Evolutionary conservation across 1,284 basidiomycete species (phyloP), one percentile per base, ranked within the genome.

Genomic region (Microbotryomycetes sp.): DNA sequence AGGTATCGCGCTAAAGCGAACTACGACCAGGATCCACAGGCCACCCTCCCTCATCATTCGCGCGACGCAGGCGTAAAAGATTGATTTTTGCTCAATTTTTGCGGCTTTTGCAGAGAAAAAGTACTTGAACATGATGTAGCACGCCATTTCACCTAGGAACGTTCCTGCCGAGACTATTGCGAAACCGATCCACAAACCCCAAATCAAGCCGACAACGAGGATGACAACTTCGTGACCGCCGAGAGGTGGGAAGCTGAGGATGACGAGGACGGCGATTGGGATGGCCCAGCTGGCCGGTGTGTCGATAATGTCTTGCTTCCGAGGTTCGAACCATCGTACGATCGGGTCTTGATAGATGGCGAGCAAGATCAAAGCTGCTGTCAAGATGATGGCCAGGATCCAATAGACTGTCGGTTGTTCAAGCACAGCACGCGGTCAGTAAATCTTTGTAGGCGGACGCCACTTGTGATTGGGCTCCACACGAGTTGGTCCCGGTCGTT

Each of bases 191-290:
- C 74, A 70, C 18, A 77, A 54, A 21, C 76, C 76, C 74, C 74
- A 78, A 6, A 78, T 73, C 5, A 78, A 59, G 16, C 75, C 35
- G 23, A 56, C 45, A 53, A 67, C 49, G 28, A 65, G 55, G 13
- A 65, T 28, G 45, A 64, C 56, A 6, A 64, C 29, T n/a, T 66
- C 64, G 54, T 73, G 73, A 11, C 75, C 75, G 41, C 75, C 75
- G 1, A 78, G 64, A 0, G 76, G 77, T 0, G 77, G 76, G 68
- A 78, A 77, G 11, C 72, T 74, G 46, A 78, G 67, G 45, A 77
- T 71, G 59, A 77, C 71, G 31, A 77, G 70, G 28, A 75, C 69
- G 5, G 65, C 70, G 28, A 74, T 72, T 3, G 75, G 75, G 15
- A 75, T 71, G 24, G 71, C 35, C 67, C 72, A 77, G 5, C 74